These are phyloP conservation scores for Rosa rugosa DNA, from an alignment of 306 rosid species.

Conservation along the genomic window DNA sequence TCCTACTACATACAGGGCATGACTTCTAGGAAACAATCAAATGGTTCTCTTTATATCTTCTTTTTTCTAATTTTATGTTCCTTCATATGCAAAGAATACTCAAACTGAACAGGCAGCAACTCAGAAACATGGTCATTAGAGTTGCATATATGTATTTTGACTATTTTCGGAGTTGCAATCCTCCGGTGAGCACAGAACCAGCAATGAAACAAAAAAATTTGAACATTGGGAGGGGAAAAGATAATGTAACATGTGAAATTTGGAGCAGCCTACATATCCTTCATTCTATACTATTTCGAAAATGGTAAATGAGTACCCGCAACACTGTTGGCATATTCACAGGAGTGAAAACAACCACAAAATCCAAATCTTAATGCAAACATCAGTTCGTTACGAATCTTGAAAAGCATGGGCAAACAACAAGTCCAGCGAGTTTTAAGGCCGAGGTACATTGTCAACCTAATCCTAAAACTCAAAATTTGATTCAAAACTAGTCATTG, in stretches of 20 bases:
- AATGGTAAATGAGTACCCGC: neutral
- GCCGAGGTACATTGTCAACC: neutral
- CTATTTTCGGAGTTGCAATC: neutral
- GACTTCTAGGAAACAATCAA: neutral
- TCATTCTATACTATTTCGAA: no score
- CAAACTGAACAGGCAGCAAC: neutral
- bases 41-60: neutral
- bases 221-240: neutral
- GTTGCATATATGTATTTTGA: neutral
- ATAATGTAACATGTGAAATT: neutral
- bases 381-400: neutral
- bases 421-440: neutral
- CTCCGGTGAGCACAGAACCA: neutral
- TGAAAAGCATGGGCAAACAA: neutral
- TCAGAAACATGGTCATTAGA: neutral
- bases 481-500: slow-evolving; percentile 1
- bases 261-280: neutral
- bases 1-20: neutral
- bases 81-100: neutral
- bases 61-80: neutral
- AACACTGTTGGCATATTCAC: neutral
- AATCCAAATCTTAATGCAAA: neutral
- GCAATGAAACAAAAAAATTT: neutral
- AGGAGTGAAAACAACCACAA: neutral
- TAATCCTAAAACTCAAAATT: neutral